Conservation (phyloP, 306 rosid genomes). For the Lathyrus tuberosus region DNA sequence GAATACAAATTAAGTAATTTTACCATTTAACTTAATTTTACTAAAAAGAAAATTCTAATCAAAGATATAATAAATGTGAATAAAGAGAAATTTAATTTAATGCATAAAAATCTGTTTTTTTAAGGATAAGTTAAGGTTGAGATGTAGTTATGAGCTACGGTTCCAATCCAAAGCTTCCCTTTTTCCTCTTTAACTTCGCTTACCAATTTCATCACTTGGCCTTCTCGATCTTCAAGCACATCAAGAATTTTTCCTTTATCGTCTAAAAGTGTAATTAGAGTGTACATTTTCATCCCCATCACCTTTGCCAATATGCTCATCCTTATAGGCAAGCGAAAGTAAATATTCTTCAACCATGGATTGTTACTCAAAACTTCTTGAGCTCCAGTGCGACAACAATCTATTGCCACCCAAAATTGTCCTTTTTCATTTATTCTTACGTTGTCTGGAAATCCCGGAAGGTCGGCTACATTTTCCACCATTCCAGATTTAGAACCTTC, state of each 20-base stretch:
- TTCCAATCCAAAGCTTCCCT: conserved; percentile 93
- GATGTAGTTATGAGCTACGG: conserved; percentile 92
- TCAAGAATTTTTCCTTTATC: conserved; percentile 72
- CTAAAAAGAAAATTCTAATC: conserved; percentile 20
- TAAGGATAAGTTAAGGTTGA: conserved; percentile 79
- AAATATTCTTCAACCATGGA: conserved; percentile 79
- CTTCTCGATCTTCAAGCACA: conserved; percentile 78
- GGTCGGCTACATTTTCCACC: conserved; percentile 58
- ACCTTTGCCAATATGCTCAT: conserved; percentile 67
- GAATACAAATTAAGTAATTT: conserved; percentile 10
- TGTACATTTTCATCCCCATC: conserved; percentile 92
- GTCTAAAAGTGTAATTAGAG: conserved; percentile 61
- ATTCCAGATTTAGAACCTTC: conserved; percentile 58
- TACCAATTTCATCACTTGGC: conserved; percentile 77
- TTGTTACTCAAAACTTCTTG: conserved; percentile 72
- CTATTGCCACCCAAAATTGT: conserved; percentile 90
- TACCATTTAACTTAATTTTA: neutral
- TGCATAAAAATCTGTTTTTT: neutral
- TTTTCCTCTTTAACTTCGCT: conserved; percentile 80
- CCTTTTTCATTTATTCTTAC: conserved; percentile 76
- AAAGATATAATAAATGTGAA: neutral
- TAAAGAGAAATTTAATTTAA: neutral
- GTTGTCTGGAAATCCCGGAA: conserved; percentile 94
- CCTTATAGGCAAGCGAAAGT: conserved; percentile 72
- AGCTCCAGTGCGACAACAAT: conserved; percentile 77